Evolutionary conservation across 2,329 filamentous ascomycete species (phyloP), one percentile per base, ranked within the genome.

Genomic region (Fusarium brevicatenulatum): DNA sequence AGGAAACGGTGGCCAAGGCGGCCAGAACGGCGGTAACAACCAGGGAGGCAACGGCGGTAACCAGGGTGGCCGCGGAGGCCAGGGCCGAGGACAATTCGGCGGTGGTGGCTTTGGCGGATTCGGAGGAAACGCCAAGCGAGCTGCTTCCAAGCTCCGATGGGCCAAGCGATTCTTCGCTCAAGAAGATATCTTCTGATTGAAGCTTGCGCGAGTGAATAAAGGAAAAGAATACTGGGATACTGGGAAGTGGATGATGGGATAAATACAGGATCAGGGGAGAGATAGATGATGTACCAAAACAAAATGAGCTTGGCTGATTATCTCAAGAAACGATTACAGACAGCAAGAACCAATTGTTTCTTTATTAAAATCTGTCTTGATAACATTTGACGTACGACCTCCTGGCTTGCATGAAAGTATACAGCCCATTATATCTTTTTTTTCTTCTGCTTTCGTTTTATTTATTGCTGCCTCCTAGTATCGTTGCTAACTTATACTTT

Each of bases 101-200:
- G 47, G 32, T 2, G 49, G 49, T 9, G 49, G 39, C 18, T 63
- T 54, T 57, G 54, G 54, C 10, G 64, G 64, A 16, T 71, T 71
- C 19, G 44, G 66, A n/a, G 68, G 68, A 46, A 71, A 65, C 42
- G 32, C 62, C 40, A 74, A 71, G 66, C 63, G 66, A 42, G 57
- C 32, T n/a, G 47, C 46, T 21, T 60, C 60, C 19, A 63, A 40
- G 13, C 32, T 70, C 9, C 47, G 71, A 65, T 73, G 70, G 71
- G 71, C 71, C 9, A 68, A 66, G 47, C 56, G 71, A 21, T 34
- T 69, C 50, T 64, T 66, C 19, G 30, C 28, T 9, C 36, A 40
- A 19, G 50, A 56, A 28, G 19, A 42, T 19, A 44, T 7, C 21
- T 30, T 39, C 43, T 64, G 39, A 44, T n/a, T 34, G 23, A 16